A percentile compares a stretch with the other conserved stretches of the same genome.
Conservation (phyloP, 1,139 yeast genomes). For the Kodamaea fungicola region DNA sequence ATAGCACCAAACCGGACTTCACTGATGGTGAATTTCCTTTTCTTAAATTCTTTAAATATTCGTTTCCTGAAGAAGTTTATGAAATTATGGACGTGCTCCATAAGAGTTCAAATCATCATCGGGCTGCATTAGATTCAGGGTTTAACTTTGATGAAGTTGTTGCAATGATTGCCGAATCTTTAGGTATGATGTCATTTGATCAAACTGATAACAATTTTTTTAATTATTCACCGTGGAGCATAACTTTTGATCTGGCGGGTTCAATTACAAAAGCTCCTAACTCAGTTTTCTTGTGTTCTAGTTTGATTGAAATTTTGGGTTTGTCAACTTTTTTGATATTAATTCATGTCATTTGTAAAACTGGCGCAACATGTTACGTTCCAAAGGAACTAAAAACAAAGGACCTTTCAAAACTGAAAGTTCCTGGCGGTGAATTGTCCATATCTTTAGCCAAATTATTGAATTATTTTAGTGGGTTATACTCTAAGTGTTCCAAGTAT, state of each 20-base stretch:
- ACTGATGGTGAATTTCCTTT: not conserved
- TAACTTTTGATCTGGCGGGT: not conserved
- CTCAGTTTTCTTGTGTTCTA: not conserved
- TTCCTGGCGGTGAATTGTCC: not conserved
- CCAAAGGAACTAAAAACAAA: not conserved
- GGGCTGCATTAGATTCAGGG: not conserved
- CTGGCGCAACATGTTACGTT: not conserved
- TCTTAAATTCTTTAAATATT: not conserved
- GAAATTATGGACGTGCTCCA: not conserved
- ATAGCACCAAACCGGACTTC: too few species aligned
- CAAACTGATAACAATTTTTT: not conserved
- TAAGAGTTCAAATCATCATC: not conserved
- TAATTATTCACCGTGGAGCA: not conserved
- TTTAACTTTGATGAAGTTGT: not conserved
- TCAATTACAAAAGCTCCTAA: too few species aligned
- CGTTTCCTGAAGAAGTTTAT: not conserved
- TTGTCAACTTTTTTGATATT: not conserved
- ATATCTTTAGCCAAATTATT: not conserved
- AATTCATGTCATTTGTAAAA: not conserved
- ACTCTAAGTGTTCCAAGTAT: not conserved
- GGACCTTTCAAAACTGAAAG: not conserved
- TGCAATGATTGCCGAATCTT: not conserved
- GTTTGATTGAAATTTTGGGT: not conserved
- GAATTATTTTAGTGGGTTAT: not conserved
- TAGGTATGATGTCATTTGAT: not conserved